A percentile compares a stretch with the other conserved stretches of the same genome.
These are phyloP conservation scores for Pseudoneurospora amorphoporcata DNA, from an alignment of 495 filamentous ascomycete species.

Conservation along the genomic window DNA sequence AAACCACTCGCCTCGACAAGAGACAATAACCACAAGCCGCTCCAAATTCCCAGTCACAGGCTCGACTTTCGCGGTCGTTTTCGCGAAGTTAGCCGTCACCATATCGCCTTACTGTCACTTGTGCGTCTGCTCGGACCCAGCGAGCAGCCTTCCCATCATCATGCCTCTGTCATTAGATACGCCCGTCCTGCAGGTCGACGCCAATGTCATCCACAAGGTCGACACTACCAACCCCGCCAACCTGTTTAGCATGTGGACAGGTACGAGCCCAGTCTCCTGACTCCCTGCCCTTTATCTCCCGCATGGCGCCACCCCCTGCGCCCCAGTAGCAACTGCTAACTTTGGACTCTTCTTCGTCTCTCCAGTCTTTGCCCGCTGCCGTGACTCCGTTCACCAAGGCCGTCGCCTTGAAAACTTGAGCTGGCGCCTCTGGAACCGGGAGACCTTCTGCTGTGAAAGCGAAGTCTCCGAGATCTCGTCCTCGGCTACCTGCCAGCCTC, in stretches of 20 bases:
- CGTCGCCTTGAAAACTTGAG: constrained; percentile 87
- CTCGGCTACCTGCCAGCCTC: constrained; percentile 34
- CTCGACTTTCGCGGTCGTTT: constrained; percentile 15
- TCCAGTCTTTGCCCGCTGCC: constrained; percentile 94
- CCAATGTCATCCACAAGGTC: constrained; percentile 82
- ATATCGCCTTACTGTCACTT: constrained; percentile 10
- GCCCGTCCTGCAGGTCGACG: constrained; percentile 68
- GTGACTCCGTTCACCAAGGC: constrained; percentile 88
- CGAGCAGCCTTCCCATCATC: constrained; percentile 19
- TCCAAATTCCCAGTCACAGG: background rate
- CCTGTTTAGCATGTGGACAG: constrained; percentile 96
- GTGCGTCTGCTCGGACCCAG: constrained; percentile 17
- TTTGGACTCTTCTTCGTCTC: constrained; percentile 10
- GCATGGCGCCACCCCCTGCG: constrained; percentile 6
- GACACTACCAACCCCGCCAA: constrained; percentile 88
- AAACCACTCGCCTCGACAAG: background rate
- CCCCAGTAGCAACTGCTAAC: constrained; percentile 3
- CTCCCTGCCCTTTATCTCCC: constrained; percentile 6
- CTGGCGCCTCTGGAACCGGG: constrained; percentile 92
- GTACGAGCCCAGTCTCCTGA: constrained; percentile 41
- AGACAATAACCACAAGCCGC: background rate
- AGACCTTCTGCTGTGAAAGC: constrained; percentile 85
- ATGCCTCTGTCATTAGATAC: constrained; percentile 28
- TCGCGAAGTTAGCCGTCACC: constrained; percentile 7
- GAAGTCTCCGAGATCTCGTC: constrained; percentile 23